Percentiles rank a stretch among this genome's conserved stretches.
Conservation (phyloP, 108 stramenopile species). For the Craspedostauros australis region DNA sequence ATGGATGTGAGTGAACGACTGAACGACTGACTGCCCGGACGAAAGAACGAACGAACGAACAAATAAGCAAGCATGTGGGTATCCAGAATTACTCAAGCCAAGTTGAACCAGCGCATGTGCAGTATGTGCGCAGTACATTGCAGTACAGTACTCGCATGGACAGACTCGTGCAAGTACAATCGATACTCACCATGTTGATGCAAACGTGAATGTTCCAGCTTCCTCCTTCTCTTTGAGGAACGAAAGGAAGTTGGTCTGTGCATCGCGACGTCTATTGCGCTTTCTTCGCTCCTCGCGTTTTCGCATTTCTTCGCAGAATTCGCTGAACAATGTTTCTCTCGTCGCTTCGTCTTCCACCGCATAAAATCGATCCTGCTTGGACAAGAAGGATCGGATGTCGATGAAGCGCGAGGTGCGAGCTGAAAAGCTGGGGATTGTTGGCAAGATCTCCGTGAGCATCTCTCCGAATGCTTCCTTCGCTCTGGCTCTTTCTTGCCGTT, state of each 20-base stretch:
- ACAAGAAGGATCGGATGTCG: constrained; percentile 49
- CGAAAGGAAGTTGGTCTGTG: constrained; percentile 43
- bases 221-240: constrained; percentile 63
- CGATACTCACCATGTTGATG: constrained; percentile 60
- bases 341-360: constrained; percentile 64
- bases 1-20: no score
- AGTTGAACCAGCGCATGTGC: no score
- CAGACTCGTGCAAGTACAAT: not conserved
- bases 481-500: constrained; percentile 66
- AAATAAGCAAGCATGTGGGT: no score
- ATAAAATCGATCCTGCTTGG: constrained; percentile 80
- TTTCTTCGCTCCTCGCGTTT: constrained; percentile 75
- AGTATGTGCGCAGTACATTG: no score
- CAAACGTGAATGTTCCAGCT: constrained; percentile 53
- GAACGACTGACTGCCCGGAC: no score
- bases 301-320: constrained; percentile 70
- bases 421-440: constrained; percentile 33
- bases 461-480: constrained; percentile 67
- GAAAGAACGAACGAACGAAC: no score
- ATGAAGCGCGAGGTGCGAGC: constrained; percentile 37
- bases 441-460: constrained; percentile 52
- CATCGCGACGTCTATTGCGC: constrained; percentile 55
- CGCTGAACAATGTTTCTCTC: constrained; percentile 61
- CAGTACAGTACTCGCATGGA: no score
- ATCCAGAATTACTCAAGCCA: no score